These are phyloP conservation scores for Poronia punctata DNA, from an alignment of 495 filamentous ascomycete species.

Conservation along the genomic window DNA sequence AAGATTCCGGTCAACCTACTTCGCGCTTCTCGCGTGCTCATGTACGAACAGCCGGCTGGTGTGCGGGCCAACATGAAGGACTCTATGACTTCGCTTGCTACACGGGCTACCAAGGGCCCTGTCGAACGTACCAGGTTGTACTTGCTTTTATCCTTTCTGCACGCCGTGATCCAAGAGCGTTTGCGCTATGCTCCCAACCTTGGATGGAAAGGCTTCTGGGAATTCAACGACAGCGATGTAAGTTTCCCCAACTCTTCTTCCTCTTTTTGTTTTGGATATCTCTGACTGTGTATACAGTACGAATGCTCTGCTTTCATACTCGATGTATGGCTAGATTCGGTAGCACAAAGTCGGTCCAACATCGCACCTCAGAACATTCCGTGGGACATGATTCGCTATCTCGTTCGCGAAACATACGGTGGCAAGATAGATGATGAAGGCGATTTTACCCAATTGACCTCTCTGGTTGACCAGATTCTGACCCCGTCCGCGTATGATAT, in stretches of 20 bases:
- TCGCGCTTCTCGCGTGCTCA: slow-evolving; percentile 85
- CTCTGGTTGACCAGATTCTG: slow-evolving; percentile 68
- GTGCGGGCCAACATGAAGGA: slow-evolving; percentile 99
- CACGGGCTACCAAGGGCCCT: slow-evolving; percentile 70
- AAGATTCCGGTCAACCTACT: slow-evolving; percentile 97
- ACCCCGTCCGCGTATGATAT: slow-evolving; percentile 86
- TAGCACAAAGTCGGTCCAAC: slow-evolving; percentile 79
- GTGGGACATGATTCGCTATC: slow-evolving; percentile 92
- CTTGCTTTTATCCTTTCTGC: slow-evolving; percentile 84
- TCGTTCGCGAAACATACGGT: slow-evolving; percentile 90
- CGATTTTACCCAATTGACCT: slow-evolving; percentile 68
- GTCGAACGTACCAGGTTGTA: slow-evolving; percentile 91
- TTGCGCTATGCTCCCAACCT: slow-evolving; percentile 90
- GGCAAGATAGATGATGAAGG: slow-evolving; percentile 91
- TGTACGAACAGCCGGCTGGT: slow-evolving; percentile 97
- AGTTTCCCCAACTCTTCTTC: slow-evolving; percentile 34
- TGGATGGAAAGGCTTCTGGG: slow-evolving; percentile 99
- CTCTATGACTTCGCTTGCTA: slow-evolving; percentile 74
- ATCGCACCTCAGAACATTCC: slow-evolving; percentile 88
- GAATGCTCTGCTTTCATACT: slow-evolving; percentile 96
- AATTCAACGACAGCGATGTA: slow-evolving; percentile 99
- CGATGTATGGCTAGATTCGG: slow-evolving; percentile 84
- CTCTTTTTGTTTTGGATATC: not conserved
- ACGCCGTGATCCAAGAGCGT: slow-evolving; percentile 93
- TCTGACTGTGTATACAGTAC: slow-evolving; percentile 54